Percentiles rank a stretch among this genome's conserved stretches.
Evolutionary conservation across 306 rosid genomes (phyloP).

Genomic region (Glycine tomentella): DNA sequence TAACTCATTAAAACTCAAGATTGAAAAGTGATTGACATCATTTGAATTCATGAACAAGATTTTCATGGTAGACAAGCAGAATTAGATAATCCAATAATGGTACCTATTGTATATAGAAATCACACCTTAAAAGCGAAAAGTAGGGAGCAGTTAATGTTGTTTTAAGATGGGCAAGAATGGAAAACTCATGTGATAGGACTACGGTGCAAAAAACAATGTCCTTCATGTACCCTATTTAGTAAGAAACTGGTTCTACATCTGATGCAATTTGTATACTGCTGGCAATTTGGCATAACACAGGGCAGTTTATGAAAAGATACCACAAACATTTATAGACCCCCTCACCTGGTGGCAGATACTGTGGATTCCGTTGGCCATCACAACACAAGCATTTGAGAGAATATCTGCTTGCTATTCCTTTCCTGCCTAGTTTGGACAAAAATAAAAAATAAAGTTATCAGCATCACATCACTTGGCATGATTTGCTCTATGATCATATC

Average conservation of each 20-base stretch:
- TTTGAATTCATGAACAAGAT: neutral
- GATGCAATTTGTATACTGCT: neutral
- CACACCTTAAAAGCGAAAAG: conserved; percentile 8
- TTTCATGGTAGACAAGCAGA: neutral
- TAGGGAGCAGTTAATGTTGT: neutral
- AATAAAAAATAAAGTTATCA: conserved; percentile 18
- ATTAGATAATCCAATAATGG: neutral
- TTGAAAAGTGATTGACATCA: conserved; percentile 15
- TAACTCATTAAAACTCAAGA: neutral
- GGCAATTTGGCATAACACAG: neutral
- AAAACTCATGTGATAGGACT: neutral
- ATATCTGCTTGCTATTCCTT: neutral
- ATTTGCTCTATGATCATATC: neutral
- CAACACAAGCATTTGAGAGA: neutral
- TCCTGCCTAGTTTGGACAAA: neutral
- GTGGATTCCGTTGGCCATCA: neutral
- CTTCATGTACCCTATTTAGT: neutral
- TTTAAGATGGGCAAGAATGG: conserved; percentile 7
- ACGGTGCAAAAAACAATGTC: neutral
- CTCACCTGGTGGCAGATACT: conserved; percentile 9
- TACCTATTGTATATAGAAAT: conserved; percentile 22
- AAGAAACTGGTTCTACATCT: neutral
- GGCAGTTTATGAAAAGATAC: conserved; percentile 12
- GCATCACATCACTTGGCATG: conserved; percentile 11
- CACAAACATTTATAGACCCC: neutral